Base-by-base conservation (phyloP, 208 protist genomes). In the Leishmania aethiopica region DNA sequence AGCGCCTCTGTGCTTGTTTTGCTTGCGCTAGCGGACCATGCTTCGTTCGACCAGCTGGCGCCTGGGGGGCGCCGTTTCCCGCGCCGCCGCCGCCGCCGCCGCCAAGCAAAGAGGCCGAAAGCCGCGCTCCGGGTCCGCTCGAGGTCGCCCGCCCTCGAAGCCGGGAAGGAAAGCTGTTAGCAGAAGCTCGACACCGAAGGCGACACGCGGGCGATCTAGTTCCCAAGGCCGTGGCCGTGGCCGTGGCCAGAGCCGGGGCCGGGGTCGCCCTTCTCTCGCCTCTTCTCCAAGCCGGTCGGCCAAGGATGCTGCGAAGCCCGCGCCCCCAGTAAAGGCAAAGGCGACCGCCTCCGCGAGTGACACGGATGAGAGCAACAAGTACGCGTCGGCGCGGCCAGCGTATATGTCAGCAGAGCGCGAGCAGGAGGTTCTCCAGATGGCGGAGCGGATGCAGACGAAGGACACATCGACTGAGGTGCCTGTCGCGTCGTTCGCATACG, bases 401-500 rank as follows among this genome's bases (percentile, higher is more conserved):
- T 86, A 92, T 85, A 95, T 95, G 91, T 87, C 88, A 3, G 86
- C 81, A 53, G 81, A 91, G 72, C 88, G 90, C n/a, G 93, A 96
- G 84, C 74, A 86, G 83, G 87, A 96, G 67, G 88, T 97, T 19
- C 64, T 97, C 19, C 67, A 81, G 6, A 79, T 92, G 70, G 93
- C 94, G 32, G 85, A 95, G 74, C 92, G 94, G 47, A 97, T 97
- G 92, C 94, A 96, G 80, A 81, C 71, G 72, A 86, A 92, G 35
- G 93, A 97, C 77, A 59, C 95, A 17, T 89, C 89, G 35, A 92
- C 91, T 1, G 95, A 96, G 45, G 91, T 96, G 25, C 95, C 95
- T 3, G 95, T 97, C 7, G 91, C 95, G 37, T 93, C 95, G 3
- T 97, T 96, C 79, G 92, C 90, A 3, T 95, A 93, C 75, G 91